phyloP scores from a whole-genome alignment of 2,329 filamentous ascomycete genomes.

The Sarocladiaceae sp. region DNA sequence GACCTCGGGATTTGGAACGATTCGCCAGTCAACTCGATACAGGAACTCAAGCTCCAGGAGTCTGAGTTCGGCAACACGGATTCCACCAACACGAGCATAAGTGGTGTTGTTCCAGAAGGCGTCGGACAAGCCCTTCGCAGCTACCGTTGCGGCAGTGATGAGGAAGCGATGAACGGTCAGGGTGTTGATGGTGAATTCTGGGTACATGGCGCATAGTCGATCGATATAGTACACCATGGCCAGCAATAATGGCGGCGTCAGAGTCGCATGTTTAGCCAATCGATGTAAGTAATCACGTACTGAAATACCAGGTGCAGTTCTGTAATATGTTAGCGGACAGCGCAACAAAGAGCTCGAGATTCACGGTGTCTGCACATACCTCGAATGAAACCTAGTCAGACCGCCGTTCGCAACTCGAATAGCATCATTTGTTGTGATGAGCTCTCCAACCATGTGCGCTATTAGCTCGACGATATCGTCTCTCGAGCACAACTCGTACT shows the following conservation, averaged over 20 bases:
- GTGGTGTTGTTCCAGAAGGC: slow-evolving; percentile 98
- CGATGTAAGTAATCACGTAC: slow-evolving; percentile 91
- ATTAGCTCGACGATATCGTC: slow-evolving; percentile 89
- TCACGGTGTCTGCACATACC: slow-evolving; percentile 44
- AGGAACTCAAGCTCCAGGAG: slow-evolving; percentile 91
- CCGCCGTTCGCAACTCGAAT: slow-evolving; percentile 69
- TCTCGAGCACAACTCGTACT: slow-evolving; percentile 77
- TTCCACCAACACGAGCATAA: slow-evolving; percentile 89
- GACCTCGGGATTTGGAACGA: slow-evolving; percentile 91
- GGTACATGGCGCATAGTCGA: slow-evolving; percentile 84
- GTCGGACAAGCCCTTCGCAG: slow-evolving; percentile 92
- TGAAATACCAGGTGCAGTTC: slow-evolving; percentile 79
- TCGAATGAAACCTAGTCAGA: slow-evolving; percentile 91
- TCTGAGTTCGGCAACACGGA: slow-evolving; percentile 84
- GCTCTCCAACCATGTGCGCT: slow-evolving; percentile 90
- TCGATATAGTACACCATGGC: slow-evolving; percentile 99
- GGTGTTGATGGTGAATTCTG: slow-evolving; percentile 93
- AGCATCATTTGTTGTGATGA: slow-evolving; percentile 93
- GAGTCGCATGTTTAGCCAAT: slow-evolving; percentile 86
- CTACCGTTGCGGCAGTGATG: slow-evolving; percentile 92
- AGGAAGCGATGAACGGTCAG: slow-evolving; percentile 96
- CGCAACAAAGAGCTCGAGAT: background rate
- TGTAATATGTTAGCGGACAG: slow-evolving; percentile 22
- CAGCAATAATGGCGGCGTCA: slow-evolving; percentile 89
- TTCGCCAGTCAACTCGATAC: slow-evolving; percentile 90